Conservation (phyloP, 306 rosid genomes). For the Pyrus pyrifolia region DNA sequence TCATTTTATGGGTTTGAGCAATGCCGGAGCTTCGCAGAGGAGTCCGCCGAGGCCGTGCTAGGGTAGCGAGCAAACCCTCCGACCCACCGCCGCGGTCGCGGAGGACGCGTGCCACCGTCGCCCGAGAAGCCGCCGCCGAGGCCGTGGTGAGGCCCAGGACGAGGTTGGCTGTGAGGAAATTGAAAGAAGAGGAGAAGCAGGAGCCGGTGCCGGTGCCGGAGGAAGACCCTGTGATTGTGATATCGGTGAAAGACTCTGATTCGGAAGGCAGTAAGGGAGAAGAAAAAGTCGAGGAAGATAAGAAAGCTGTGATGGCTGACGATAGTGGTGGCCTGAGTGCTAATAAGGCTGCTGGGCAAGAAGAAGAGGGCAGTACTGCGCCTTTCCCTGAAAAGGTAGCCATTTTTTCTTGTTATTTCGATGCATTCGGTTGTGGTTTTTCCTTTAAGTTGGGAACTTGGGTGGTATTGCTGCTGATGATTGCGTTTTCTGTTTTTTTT, state of each 20-base stretch:
- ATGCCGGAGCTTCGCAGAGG: slow-evolving; percentile 91
- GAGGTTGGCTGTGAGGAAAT: slow-evolving; percentile 43
- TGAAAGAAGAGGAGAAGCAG: slow-evolving; percentile 16
- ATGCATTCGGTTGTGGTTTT: background rate
- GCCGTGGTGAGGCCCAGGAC: slow-evolving; percentile 54
- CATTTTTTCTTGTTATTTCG: background rate
- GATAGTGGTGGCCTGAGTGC: slow-evolving; percentile 92
- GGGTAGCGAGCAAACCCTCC: slow-evolving; percentile 42
- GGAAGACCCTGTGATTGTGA: slow-evolving; percentile 41
- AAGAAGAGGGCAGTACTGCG: slow-evolving; percentile 70
- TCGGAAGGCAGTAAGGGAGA: slow-evolving; percentile 18
- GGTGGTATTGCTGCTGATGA: background rate
- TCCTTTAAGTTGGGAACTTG: background rate
- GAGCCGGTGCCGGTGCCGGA: background rate
- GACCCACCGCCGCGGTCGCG: slow-evolving; percentile 37
- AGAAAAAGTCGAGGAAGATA: slow-evolving; percentile 14
- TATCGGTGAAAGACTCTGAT: slow-evolving; percentile 45
- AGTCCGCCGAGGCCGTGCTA: slow-evolving; percentile 71
- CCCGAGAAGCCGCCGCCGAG: slow-evolving; percentile 42
- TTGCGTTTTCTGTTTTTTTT: background rate
- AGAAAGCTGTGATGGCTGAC: slow-evolving; percentile 59
- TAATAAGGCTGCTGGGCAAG: slow-evolving; percentile 65
- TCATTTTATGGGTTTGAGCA: slow-evolving; percentile 77
- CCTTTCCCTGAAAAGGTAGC: slow-evolving; percentile 91
- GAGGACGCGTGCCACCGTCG: slow-evolving; percentile 73